Conservation (phyloP, 306 rosid genomes). For the Pachyrhizus erosus region DNA sequence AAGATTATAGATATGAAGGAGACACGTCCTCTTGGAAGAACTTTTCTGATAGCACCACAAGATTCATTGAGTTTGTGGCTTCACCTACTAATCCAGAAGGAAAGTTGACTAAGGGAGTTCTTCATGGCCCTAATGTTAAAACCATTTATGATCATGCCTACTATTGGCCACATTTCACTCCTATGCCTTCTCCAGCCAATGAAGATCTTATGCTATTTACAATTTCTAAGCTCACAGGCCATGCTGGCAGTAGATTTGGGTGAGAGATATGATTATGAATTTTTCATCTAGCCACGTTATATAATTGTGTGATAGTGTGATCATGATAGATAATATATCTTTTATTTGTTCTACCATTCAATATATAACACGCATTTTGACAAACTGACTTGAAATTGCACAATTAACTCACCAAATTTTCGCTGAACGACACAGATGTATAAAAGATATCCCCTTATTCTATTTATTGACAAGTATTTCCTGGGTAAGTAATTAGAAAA, state of each 20-base stretch:
- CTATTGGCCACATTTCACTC: constrained; percentile 67
- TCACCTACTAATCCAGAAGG: constrained; percentile 77
- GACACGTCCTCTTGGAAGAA: constrained; percentile 50
- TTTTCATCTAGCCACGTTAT: too few relatives aligned
- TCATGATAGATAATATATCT: too few relatives aligned
- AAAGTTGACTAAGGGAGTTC: constrained; percentile 37
- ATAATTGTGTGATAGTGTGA: too few relatives aligned
- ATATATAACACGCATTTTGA: too few relatives aligned
- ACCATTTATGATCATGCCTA: constrained; percentile 55
- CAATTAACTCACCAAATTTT: background rate
- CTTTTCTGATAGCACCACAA: background rate
- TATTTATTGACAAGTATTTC: too few relatives aligned
- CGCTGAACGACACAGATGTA: too few relatives aligned
- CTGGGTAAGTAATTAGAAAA: too few relatives aligned
- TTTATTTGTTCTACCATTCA: background rate
- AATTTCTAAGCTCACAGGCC: constrained; percentile 65
- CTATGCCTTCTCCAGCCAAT: constrained; percentile 58
- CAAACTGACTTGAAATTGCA: background rate
- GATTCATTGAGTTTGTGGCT: constrained; percentile 60
- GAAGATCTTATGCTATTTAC: constrained; percentile 58
- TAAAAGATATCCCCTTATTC: too few relatives aligned
- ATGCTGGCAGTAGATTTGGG: constrained; percentile 65
- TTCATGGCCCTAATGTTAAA: constrained; percentile 45
- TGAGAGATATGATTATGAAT: background rate
- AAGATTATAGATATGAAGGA: constrained; percentile 47